A percentile compares a stretch with the other conserved stretches of the same genome.
phyloP scores from a whole-genome alignment of 1,284 basidiomycete species.

The Marasmius tenuissimus region DNA sequence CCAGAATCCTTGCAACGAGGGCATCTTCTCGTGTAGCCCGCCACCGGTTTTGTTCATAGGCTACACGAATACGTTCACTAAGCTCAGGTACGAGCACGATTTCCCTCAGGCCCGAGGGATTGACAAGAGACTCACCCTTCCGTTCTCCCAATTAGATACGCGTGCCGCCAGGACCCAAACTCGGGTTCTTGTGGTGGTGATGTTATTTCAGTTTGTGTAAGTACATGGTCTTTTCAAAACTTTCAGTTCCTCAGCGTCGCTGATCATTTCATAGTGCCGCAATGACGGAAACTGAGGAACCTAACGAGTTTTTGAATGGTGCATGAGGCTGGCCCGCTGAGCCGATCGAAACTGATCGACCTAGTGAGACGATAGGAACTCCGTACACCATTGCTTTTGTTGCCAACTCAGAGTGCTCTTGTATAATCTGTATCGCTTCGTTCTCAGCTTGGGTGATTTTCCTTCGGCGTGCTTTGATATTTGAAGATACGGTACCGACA shows the following conservation, averaged over 20 bases:
- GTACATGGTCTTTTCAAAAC: slow-evolving; percentile 1
- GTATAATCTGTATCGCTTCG: no score
- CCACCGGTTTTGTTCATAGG: slow-evolving; percentile 23
- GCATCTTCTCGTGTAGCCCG: slow-evolving; percentile 28
- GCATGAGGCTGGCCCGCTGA: no score
- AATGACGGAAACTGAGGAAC: slow-evolving; percentile 17
- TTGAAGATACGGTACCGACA: no score
- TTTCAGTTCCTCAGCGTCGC: background rate
- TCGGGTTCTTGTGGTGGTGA: slow-evolving; percentile 24
- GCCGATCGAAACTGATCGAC: no score
- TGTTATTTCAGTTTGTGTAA: slow-evolving; percentile 28
- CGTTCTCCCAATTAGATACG: slow-evolving; percentile 18
- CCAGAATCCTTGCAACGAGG: slow-evolving; percentile 26
- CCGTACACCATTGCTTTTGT: no score
- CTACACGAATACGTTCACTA: slow-evolving; percentile 23
- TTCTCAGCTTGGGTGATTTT: no score
- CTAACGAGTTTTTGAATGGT: background rate
- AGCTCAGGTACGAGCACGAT: slow-evolving; percentile 13
- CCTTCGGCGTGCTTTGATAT: no score
- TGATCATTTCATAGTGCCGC: slow-evolving; percentile 12
- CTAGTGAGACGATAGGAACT: no score
- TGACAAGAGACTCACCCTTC: background rate
- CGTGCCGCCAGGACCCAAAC: slow-evolving; percentile 24
- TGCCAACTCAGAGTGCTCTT: no score
- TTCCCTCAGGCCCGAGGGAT: background rate